These are phyloP conservation scores for Solanum gracilifrons DNA, from an alignment of 257 asterid species.

Conservation along the genomic window DNA sequence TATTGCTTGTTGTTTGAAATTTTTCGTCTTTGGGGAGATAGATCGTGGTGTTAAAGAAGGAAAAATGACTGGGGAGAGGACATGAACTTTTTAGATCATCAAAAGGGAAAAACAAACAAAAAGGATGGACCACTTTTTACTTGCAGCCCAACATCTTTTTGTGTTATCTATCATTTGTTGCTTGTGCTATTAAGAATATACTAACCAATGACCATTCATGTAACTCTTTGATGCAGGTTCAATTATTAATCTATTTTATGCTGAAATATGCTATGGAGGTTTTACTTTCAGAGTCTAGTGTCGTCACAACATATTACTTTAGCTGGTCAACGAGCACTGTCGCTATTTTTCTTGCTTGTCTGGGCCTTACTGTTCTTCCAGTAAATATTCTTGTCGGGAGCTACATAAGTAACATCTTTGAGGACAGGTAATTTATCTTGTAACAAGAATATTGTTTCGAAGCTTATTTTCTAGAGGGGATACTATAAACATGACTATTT, in stretches of 20 bases:
- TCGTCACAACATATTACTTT: constrained; percentile 74
- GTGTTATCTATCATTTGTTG: too few relatives aligned
- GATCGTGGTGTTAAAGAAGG: neutral
- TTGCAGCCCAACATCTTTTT: too few relatives aligned
- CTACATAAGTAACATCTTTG: constrained; percentile 88
- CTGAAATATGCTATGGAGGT: constrained; percentile 95
- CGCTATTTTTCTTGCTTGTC: constrained; percentile 77
- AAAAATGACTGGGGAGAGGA: neutral
- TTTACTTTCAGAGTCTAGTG: constrained; percentile 92
- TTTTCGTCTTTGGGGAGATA: neutral
- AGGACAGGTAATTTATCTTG: constrained; percentile 65
- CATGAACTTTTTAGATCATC: neutral
- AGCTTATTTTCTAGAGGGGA: neutral
- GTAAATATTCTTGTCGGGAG: constrained; percentile 74
- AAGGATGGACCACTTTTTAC: neutral
- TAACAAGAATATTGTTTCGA: neutral
- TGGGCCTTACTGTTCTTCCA: constrained; percentile 95
- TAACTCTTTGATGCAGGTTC: constrained; percentile 54
- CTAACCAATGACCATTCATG: neutral
- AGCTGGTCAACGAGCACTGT: constrained; percentile 80
- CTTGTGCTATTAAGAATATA: neutral
- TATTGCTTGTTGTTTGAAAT: neutral
- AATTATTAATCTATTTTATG: constrained; percentile 90
- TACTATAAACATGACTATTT: neutral
- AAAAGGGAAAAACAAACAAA: neutral